Percentiles rank a stretch among this genome's conserved stretches.
Evolutionary conservation across 345 rosid species (phyloP).

Genomic region (Syzygium aromaticum): DNA sequence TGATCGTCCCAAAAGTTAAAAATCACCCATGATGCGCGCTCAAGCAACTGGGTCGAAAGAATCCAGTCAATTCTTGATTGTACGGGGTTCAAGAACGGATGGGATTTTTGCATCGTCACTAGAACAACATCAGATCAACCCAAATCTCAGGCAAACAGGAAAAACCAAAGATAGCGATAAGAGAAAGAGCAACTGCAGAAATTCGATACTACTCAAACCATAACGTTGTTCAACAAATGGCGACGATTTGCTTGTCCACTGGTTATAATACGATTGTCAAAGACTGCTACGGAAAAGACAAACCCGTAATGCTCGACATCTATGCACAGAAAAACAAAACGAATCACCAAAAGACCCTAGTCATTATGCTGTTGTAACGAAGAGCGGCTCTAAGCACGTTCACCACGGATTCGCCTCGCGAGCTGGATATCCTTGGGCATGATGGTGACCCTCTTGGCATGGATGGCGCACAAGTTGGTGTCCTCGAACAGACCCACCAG

Average conservation of each 20-base stretch:
- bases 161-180: not conserved
- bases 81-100: not conserved
- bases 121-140: not conserved
- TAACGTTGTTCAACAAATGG: not conserved
- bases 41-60: not conserved
- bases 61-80: not conserved
- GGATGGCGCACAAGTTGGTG: conserved; percentile 56
- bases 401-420: conserved; percentile 66
- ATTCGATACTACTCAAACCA: not conserved
- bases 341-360: not conserved
- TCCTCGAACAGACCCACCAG: conserved; percentile 71
- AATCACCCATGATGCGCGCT: not conserved
- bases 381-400: conserved; percentile 31
- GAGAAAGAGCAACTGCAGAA: not conserved
- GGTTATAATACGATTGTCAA: not conserved
- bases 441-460: conserved; percentile 63
- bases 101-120: not conserved
- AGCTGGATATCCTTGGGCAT: conserved; percentile 69
- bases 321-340: not conserved
- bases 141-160: not conserved
- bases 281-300: not conserved
- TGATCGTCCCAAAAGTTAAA: not conserved
- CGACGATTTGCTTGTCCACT: not conserved
- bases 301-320: not conserved
- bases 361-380: not conserved